These are phyloP conservation scores for Aspergillus floridensis DNA, from an alignment of 2,329 filamentous ascomycete species.

Conservation along the genomic window DNA sequence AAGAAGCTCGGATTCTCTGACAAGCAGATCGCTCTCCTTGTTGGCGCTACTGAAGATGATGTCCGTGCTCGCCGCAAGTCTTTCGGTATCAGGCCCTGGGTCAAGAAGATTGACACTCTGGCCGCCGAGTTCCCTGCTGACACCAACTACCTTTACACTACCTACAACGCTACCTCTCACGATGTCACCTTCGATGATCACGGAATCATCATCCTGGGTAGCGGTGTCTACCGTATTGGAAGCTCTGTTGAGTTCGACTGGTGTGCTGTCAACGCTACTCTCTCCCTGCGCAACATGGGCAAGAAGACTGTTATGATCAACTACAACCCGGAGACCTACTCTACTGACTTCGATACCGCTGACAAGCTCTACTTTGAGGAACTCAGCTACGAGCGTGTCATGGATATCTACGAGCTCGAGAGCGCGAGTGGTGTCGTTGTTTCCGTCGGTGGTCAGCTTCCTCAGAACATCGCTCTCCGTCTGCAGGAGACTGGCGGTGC, in stretches of 20 bases:
- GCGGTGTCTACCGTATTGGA: conserved; percentile 95
- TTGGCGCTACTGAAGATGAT: conserved; percentile 82
- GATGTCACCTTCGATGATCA: conserved; percentile 94
- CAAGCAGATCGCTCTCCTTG: conserved; percentile 84
- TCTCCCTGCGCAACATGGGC: conserved; percentile 78
- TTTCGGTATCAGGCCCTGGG: conserved; percentile 89
- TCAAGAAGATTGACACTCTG: conserved; percentile 97
- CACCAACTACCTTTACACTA: conserved; percentile 96
- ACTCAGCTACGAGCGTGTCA: conserved; percentile 91
- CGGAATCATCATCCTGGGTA: conserved; percentile 83
- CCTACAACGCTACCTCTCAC: conserved; percentile 92
- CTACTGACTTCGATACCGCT: conserved; percentile 82
- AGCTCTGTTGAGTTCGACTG: conserved; percentile 98
- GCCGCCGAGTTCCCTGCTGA: conserved; percentile 94
- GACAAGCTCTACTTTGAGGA: conserved; percentile 97
- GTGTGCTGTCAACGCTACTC: conserved; percentile 89
- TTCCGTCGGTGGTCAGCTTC: conserved; percentile 91
- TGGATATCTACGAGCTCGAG: conserved; percentile 98
- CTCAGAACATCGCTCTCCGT: conserved; percentile 94
- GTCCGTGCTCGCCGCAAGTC: conserved; percentile 80
- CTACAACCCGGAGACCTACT: conserved; percentile 77
- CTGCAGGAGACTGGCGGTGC: conserved; percentile 89
- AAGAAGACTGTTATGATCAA: conserved; percentile 99
- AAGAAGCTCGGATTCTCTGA: conserved; percentile 99
- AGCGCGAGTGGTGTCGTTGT: conserved; percentile 82